Base-by-base conservation (phyloP, 306 rosid genomes). In the Cyclanthera cordifolia region DNA sequence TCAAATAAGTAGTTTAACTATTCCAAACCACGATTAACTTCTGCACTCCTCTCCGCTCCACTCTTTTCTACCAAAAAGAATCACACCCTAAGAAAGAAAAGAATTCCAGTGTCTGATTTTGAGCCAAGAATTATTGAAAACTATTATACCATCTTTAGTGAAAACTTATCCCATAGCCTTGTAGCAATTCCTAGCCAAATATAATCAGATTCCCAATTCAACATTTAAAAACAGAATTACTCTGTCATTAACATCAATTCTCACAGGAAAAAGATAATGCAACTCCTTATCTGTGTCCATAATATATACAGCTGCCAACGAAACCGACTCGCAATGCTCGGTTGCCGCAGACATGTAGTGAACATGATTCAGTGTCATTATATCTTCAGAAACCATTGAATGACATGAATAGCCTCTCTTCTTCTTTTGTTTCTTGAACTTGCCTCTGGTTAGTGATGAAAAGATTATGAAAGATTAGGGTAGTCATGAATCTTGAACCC, bases 401-500 rank as follows among this genome's bases (percentile, higher is more conserved):
- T 3, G 10, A 19, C 56, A 9, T 21, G 30, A 3, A 23, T 34
- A 11, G 15, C 24, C 3, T 32, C 66, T 57, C 65, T 16, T 16
- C 43, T 1, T 7, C 21, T 24, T n/a, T 58, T 8, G 66, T 8
- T 58, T 34, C 24, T 10, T 59, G 3, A 17, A 34, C 15, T 58
- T 58, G 65, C 65, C 65, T 30, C 45, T 8, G 23, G 23, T 58
- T 32, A 30, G 24, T 3, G 2, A 58, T 58, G 66, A 1, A 39
- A 21, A 66, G 52, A 37, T 53, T 28, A 14, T 12, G 65, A 57
- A 16, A 23, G 11, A 70, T 52, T 8, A 21, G 13, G 16, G 25
- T 32, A 39, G 47, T 65, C 79, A 87, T 30, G 84, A 45, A 79
- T 86, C 94, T 71, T 91, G 96, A 39, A 79, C 85, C 98, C 98